Percentiles rank a stretch among this genome's conserved stretches.
Conservation (phyloP, 2,329 filamentous ascomycete genomes). For the Thielaviopsis euricoi region DNA sequence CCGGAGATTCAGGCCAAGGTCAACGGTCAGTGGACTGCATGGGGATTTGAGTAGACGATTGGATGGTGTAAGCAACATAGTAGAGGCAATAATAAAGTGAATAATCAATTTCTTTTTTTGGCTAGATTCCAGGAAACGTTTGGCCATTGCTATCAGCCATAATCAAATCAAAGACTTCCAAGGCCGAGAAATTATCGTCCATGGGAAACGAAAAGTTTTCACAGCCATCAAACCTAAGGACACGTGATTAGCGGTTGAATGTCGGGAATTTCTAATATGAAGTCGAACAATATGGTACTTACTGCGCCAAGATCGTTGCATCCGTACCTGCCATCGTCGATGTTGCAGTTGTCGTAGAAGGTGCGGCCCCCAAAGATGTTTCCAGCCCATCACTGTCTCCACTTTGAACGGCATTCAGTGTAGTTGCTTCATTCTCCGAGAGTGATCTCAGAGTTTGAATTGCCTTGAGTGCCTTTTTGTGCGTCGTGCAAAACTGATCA, state of each 20-base stretch:
- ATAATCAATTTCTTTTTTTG: no score
- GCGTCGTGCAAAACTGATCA: not conserved
- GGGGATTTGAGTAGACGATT: not conserved
- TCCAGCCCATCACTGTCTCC: no score
- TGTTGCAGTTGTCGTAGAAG: not conserved
- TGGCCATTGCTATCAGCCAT: not conserved
- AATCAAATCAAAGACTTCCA: not conserved
- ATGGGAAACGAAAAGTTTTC: not conserved
- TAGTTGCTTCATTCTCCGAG: not conserved
- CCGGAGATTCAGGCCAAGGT: constrained; percentile 24
- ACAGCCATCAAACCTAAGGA: no score
- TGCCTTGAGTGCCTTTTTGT: not conserved
- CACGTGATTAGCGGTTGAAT: no score
- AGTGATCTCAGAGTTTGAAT: not conserved
- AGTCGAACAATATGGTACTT: no score
- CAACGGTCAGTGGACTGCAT: not conserved
- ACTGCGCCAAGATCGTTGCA: no score
- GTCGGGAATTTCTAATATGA: no score
- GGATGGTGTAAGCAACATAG: no score
- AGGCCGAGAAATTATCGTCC: not conserved
- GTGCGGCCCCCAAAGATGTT: not conserved
- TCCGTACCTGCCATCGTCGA: no score
- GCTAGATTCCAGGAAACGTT: not conserved
- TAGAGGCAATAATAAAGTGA: no score
- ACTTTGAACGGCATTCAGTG: no score